Conservation (phyloP, 768 basidiomycete genomes). For the Pulveroboletus sp. region DNA sequence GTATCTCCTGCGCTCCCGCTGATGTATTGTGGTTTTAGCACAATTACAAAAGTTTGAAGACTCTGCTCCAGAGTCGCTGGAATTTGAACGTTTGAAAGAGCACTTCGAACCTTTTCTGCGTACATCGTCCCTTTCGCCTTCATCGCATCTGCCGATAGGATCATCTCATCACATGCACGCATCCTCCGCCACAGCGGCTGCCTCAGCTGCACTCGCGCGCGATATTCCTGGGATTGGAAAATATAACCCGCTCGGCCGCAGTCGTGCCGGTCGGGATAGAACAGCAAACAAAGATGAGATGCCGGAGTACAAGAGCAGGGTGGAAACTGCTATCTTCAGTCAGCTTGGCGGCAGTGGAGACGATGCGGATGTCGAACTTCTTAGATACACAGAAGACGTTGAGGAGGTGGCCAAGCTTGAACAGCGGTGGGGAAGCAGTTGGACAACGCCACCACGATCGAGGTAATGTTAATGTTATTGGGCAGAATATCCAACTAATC, state of each 20-base stretch:
- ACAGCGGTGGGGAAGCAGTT: constrained; percentile 80
- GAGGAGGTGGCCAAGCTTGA: constrained; percentile 69
- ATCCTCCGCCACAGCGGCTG: constrained; percentile 84
- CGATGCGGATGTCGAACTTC: constrained; percentile 67
- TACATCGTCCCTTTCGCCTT: constrained; percentile 72
- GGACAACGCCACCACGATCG: constrained; percentile 64
- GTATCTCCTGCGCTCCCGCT: not conserved
- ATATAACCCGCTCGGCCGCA: constrained; percentile 61
- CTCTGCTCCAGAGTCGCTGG: constrained; percentile 76
- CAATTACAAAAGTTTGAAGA: constrained; percentile 92
- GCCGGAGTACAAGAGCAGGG: constrained; percentile 69
- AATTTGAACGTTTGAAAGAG: constrained; percentile 93
- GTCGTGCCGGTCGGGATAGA: constrained; percentile 54
- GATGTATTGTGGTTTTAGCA: constrained; percentile 43
- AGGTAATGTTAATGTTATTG: constrained; percentile 39
- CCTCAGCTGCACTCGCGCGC: constrained; percentile 82
- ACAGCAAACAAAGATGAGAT: constrained; percentile 74
- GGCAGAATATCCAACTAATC: not conserved
- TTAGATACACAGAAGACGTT: constrained; percentile 60
- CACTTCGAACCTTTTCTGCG: constrained; percentile 96
- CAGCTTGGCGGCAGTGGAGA: constrained; percentile 56
- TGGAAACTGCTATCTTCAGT: constrained; percentile 60
- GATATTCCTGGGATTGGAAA: constrained; percentile 83
- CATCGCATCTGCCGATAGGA: constrained; percentile 49
- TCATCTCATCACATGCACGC: constrained; percentile 72